A percentile compares a stretch with the other conserved stretches of the same genome.
Evolutionary conservation across 139 green algal genomes (phyloP).

Genomic region (Chlamydomonas schloesseri): DNA sequence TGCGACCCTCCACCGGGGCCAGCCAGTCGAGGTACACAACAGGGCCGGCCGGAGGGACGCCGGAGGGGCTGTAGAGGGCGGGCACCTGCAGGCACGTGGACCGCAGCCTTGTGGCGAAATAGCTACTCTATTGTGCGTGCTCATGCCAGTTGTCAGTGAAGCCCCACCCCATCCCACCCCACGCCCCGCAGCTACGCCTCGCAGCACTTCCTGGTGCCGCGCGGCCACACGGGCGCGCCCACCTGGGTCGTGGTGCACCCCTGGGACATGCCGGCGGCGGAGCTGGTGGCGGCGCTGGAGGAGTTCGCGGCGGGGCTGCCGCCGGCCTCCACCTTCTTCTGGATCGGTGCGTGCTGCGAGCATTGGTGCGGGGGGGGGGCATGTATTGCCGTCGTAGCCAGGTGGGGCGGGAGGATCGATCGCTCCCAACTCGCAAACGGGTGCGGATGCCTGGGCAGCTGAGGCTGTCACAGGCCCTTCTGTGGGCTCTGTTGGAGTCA

Average conservation of each 20-base stretch:
- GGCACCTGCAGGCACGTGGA: too few relatives aligned
- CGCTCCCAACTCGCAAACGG: too few relatives aligned
- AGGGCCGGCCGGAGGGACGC: not conserved
- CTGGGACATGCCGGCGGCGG: slow-evolving; percentile 4
- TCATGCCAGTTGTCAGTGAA: too few relatives aligned
- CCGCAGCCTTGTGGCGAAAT: too few relatives aligned
- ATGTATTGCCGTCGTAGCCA: too few relatives aligned
- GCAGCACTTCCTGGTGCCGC: slow-evolving; percentile 22
- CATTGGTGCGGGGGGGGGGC: too few relatives aligned
- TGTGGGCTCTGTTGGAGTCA: too few relatives aligned
- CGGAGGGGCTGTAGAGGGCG: not conserved
- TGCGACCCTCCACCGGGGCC: slow-evolving; percentile 7
- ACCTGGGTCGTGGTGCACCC: slow-evolving; percentile 25
- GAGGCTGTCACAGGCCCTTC: too few relatives aligned
- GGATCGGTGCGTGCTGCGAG: not conserved
- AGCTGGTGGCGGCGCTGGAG: slow-evolving; percentile 24
- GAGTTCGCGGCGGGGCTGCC: not conserved
- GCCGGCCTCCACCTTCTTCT: slow-evolving; percentile 13
- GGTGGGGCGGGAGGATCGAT: too few relatives aligned
- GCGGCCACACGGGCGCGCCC: slow-evolving; percentile 11
- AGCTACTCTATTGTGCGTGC: too few relatives aligned
- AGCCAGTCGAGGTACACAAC: slow-evolving; percentile 17
- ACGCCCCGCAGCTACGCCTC: slow-evolving; percentile 26
- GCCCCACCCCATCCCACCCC: too few relatives aligned
- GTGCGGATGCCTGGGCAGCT: too few relatives aligned